Evolutionary conservation across 2,329 filamentous ascomycete species (phyloP).

Genomic region (Fusarium succisae): DNA sequence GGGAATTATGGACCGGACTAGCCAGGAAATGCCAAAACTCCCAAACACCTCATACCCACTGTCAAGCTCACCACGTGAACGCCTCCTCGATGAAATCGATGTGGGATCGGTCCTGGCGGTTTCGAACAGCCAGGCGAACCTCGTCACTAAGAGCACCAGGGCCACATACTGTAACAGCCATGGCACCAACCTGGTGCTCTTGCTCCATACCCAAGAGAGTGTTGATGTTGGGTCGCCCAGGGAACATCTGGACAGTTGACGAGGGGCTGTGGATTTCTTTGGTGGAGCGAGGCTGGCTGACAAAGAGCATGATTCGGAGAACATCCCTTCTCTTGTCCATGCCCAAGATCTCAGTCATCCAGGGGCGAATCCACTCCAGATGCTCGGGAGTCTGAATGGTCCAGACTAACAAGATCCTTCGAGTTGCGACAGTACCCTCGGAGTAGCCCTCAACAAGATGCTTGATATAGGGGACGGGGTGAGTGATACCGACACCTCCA

Average conservation of each 20-base stretch:
- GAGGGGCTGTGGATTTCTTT: conserved; percentile 85
- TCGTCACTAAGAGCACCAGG: conserved; percentile 79
- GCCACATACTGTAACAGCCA: conserved; percentile 79
- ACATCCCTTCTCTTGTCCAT: conserved; percentile 80
- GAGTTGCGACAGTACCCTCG: conserved; percentile 74
- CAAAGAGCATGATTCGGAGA: conserved; percentile 80
- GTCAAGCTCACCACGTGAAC: conserved; percentile 65
- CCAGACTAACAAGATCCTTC: conserved; percentile 80
- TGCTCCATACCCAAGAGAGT: conserved; percentile 78
- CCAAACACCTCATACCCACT: neutral
- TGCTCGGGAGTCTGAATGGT: conserved; percentile 82
- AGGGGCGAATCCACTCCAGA: conserved; percentile 83
- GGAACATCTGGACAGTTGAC: conserved; percentile 85
- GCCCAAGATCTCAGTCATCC: conserved; percentile 82
- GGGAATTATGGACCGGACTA: conserved; percentile 7
- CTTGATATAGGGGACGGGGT: conserved; percentile 79
- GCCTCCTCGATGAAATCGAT: conserved; percentile 85
- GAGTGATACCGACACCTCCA: conserved; percentile 82
- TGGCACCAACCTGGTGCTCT: conserved; percentile 76
- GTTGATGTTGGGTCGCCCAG: conserved; percentile 78
- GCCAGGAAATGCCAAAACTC: conserved; percentile 12
- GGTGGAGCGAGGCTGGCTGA: conserved; percentile 76
- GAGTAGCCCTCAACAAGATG: conserved; percentile 75
- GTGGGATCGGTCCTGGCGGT: conserved; percentile 69
- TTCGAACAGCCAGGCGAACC: conserved; percentile 73